phyloP scores from a whole-genome alignment of 1,284 basidiomycete species.

The Gymnopus androsaceus region DNA sequence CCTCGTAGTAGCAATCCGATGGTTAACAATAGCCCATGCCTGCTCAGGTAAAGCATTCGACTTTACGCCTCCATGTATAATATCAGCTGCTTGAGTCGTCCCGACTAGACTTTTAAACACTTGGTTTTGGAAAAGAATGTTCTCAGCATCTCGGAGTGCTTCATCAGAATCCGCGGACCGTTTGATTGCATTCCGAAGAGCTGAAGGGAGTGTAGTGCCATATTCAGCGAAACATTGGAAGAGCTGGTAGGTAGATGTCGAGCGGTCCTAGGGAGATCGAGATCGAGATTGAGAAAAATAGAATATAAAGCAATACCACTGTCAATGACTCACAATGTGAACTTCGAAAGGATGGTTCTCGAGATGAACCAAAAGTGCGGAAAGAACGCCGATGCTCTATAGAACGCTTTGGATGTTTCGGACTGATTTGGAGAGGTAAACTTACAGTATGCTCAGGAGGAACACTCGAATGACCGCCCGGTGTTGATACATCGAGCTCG shows the following conservation, averaged over 20 bases:
- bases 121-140: slow-evolving; percentile 28
- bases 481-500: slow-evolving; percentile 41
- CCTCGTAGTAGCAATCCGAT: slow-evolving; percentile 52
- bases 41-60: slow-evolving; percentile 63
- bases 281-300: neutral
- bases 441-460: slow-evolving; percentile 45
- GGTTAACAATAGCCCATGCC: slow-evolving; percentile 58
- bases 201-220: slow-evolving; percentile 32
- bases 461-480: slow-evolving; percentile 57
- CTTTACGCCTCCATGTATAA: slow-evolving; percentile 60
- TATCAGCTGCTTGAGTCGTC: slow-evolving; percentile 61
- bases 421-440: neutral
- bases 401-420: neutral
- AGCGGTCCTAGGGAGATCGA: slow-evolving; percentile 20
- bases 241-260: slow-evolving; percentile 29
- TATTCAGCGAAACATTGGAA: slow-evolving; percentile 35
- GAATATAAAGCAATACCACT: neutral
- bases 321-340: slow-evolving; percentile 25
- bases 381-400: slow-evolving; percentile 49
- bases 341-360: slow-evolving; percentile 42
- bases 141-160: slow-evolving; percentile 35
- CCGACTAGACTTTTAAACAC: slow-evolving; percentile 34
- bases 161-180: slow-evolving; percentile 26
- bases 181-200: slow-evolving; percentile 29
- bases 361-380: slow-evolving; percentile 40